Percentiles rank a stretch among this genome's conserved stretches.
These are phyloP conservation scores for Geotrichum restrictum DNA, from an alignment of 1,139 yeast genomes.

Conservation along the genomic window DNA sequence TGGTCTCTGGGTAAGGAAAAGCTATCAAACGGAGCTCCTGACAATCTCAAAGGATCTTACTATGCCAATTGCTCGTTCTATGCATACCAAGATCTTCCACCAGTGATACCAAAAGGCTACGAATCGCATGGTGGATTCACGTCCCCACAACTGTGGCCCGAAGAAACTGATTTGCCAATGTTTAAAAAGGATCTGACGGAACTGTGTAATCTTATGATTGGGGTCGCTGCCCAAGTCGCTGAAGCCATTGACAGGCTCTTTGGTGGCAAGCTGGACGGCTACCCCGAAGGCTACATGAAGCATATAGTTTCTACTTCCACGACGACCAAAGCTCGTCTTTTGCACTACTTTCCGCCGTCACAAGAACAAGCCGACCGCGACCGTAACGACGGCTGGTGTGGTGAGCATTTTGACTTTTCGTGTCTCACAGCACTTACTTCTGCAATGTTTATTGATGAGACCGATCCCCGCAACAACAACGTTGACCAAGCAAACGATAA, in stretches of 20 bases:
- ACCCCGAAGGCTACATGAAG: conserved; percentile 43
- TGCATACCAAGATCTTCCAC: conserved; percentile 39
- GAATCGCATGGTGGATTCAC: conserved; percentile 47
- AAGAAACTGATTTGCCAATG: conserved; percentile 27
- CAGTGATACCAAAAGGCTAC: conserved; percentile 30
- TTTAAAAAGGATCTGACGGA: conserved; percentile 33
- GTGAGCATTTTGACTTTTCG: conserved; percentile 62
- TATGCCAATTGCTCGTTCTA: conserved; percentile 60
- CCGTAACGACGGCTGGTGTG: conserved; percentile 51
- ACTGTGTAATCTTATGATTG: conserved; percentile 48
- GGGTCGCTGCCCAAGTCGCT: conserved; percentile 52
- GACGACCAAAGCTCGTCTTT: conserved; percentile 56
- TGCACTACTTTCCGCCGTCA: conserved; percentile 46
- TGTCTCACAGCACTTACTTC: conserved; percentile 61
- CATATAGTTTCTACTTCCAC: conserved; percentile 49
- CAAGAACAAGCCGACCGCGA: conserved; percentile 1
- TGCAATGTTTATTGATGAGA: conserved; percentile 51
- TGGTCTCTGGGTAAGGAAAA: conserved; percentile 65
- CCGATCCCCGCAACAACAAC: conserved; percentile 22
- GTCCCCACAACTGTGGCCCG: conserved; percentile 57
- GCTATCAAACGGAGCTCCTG: conserved; percentile 45
- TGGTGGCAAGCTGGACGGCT: conserved; percentile 33
- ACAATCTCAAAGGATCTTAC: conserved; percentile 55
- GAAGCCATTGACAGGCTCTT: conserved; percentile 50
- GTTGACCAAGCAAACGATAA: background rate